A percentile compares a stretch with the other conserved stretches of the same genome.
phyloP scores from a whole-genome alignment of 2,329 filamentous ascomycete genomes.

The Colletotrichum sp. region DNA sequence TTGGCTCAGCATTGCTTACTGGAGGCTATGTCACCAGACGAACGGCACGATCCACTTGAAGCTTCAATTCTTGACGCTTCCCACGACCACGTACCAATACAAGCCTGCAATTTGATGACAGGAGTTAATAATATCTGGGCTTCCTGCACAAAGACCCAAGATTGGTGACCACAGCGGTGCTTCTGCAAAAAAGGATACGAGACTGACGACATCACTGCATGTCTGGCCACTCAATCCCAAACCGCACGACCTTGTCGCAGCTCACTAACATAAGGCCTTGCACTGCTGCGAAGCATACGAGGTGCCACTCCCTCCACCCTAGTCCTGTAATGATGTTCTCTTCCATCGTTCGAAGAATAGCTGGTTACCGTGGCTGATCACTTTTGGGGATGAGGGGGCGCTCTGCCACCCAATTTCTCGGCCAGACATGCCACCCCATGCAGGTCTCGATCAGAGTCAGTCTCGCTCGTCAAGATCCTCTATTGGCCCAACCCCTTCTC shows the following conservation, averaged over 20 bases:
- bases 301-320: constrained; percentile 2
- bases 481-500: constrained; percentile 13
- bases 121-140: not conserved
- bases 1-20: not conserved
- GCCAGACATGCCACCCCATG: constrained; percentile 19
- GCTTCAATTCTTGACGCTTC: not conserved
- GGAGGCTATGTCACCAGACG: not conserved
- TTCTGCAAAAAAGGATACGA: constrained; percentile 3
- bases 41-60: not conserved
- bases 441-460: constrained; percentile 19
- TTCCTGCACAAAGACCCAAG: not conserved
- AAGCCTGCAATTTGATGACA: not conserved
- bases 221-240: constrained; percentile 12
- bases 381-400: not conserved
- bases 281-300: not conserved
- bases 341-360: not conserved
- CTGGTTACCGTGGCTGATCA: not conserved
- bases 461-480: constrained; percentile 18
- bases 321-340: not conserved
- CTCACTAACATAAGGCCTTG: not conserved
- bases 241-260: constrained; percentile 11
- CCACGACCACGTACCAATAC: not conserved
- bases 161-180: not conserved
- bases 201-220: constrained; percentile 15
- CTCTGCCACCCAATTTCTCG: constrained; percentile 14